Conservation (phyloP, 176 grass and related monocot genomes). For the Avena sativa region DNA sequence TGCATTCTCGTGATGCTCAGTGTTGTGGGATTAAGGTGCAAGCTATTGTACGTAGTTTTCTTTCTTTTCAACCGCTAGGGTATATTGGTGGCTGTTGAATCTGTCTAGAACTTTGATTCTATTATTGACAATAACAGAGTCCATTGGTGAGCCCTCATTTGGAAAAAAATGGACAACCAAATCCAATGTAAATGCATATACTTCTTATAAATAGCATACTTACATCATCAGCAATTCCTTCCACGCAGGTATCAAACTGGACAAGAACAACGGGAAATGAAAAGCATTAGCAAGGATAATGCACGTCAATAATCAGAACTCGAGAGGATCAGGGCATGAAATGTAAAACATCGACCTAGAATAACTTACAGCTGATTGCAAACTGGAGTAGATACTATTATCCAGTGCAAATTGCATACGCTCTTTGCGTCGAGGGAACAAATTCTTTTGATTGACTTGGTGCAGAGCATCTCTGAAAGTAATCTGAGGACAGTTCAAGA, state of each 20-base stretch:
- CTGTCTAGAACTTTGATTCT: constrained; percentile 4
- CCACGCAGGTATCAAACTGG: background rate
- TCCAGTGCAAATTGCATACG: background rate
- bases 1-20: background rate
- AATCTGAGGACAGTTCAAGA: background rate
- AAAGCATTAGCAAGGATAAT: constrained; percentile 18
- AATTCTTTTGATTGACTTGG: background rate
- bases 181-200: background rate
- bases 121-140: background rate
- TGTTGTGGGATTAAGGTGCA: background rate
- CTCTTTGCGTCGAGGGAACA: background rate
- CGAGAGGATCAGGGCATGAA: constrained; percentile 18
- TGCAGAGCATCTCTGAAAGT: background rate
- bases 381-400: background rate
- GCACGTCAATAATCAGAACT: constrained; percentile 1
- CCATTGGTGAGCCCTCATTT: background rate
- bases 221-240: background rate
- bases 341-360: background rate
- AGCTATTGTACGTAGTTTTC: background rate
- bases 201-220: background rate
- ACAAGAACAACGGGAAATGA: background rate
- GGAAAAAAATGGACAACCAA: background rate
- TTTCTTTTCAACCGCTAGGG: background rate
- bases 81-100: background rate
- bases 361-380: background rate